These are phyloP conservation scores for Sechiopsis laciniata DNA, from an alignment of 306 rosid genomes.

Conservation along the genomic window DNA sequence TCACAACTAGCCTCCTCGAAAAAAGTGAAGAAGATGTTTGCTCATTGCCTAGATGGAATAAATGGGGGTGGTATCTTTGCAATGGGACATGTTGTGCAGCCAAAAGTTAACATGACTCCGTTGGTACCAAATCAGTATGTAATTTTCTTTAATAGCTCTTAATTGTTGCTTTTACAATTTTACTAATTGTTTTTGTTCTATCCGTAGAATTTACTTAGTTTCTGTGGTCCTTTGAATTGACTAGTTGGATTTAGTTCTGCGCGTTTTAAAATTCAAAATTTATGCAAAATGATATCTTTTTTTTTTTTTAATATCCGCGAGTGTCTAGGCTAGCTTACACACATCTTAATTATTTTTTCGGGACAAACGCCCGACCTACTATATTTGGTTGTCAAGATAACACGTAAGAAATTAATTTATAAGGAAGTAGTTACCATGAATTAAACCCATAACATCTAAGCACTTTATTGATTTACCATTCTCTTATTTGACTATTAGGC, in stretches of 20 bases:
- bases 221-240: constrained; percentile 15
- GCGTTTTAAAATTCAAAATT: not conserved
- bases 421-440: too few species aligned
- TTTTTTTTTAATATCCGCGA: too few species aligned
- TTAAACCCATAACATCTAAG: too few species aligned
- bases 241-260: not conserved
- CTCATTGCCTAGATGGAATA: constrained; percentile 92
- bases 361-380: too few species aligned
- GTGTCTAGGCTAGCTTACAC: too few species aligned
- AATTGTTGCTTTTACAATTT: not conserved
- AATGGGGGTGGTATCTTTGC: constrained; percentile 99
- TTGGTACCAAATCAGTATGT: constrained; percentile 87
- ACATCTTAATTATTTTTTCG: too few species aligned
- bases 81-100: constrained; percentile 91
- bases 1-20: constrained; percentile 89
- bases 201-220: constrained; percentile 21
- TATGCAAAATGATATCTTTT: not conserved
- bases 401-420: too few species aligned
- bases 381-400: too few species aligned
- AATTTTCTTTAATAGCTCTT: constrained; percentile 11
- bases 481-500: too few species aligned
- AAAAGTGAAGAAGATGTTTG: constrained; percentile 90
- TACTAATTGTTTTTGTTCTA: constrained; percentile 7
- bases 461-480: too few species aligned
- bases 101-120: constrained; percentile 86